These are phyloP conservation scores for Arthroderma sp. DNA, from an alignment of 2,329 filamentous ascomycete genomes.

Conservation along the genomic window DNA sequence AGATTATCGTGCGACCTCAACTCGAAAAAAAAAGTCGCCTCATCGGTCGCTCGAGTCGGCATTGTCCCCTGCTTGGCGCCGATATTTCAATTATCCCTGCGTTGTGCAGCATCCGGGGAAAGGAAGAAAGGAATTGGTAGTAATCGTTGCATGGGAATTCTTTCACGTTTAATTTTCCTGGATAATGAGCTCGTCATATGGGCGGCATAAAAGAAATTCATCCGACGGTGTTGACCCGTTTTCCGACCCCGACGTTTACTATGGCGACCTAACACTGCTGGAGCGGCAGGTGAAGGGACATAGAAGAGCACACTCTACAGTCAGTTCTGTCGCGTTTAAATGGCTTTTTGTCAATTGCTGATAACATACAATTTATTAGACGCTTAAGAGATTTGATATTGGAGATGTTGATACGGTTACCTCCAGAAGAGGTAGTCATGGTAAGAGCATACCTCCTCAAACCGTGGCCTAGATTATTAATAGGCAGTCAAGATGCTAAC, in stretches of 20 bases:
- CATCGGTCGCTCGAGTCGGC: no score
- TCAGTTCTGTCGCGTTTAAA: slow-evolving; percentile 1
- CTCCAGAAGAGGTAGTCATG: slow-evolving; percentile 33
- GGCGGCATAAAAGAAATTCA: slow-evolving; percentile 17
- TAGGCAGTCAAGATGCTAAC: neutral
- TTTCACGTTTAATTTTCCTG: neutral
- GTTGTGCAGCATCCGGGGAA: no score
- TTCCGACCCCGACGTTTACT: slow-evolving; percentile 46
- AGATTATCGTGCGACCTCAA: no score
- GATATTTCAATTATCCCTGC: no score
- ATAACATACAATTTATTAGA: slow-evolving; percentile 14
- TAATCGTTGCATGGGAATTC: no score
- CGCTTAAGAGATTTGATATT: slow-evolving; percentile 24
- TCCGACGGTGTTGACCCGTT: slow-evolving; percentile 42
- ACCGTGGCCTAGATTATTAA: neutral
- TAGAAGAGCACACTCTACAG: slow-evolving; percentile 9
- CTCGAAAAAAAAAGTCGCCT: no score
- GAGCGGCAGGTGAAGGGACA: slow-evolving; percentile 28
- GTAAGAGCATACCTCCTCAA: slow-evolving; percentile 17
- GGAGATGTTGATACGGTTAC: slow-evolving; percentile 24
- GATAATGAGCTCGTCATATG: slow-evolving; percentile 8
- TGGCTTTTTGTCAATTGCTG: no score
- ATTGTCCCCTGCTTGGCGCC: no score
- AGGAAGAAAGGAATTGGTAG: no score
- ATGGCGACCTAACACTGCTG: slow-evolving; percentile 28